Evolutionary conservation across 768 basidiomycete species (phyloP), one percentile per base, ranked within the genome.

Genomic region (Thelephora aurantiotincta): DNA sequence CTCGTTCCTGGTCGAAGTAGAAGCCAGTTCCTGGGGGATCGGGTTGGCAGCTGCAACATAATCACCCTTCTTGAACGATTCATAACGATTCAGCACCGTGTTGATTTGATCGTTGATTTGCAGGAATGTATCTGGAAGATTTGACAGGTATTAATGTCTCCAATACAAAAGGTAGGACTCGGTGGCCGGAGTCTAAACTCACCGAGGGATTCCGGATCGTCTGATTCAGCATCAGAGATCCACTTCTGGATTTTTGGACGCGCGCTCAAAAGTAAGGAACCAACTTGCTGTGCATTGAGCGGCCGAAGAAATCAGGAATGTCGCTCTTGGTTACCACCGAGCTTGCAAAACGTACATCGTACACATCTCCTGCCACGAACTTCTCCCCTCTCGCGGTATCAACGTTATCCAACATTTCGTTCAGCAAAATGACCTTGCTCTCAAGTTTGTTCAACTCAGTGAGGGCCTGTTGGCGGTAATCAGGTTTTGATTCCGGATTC

Each of bases 91-190:
- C 12, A 97, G 63, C 12, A 92, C 90, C 16, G 78, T 85, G 66
- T 99, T 99, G 64, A 99, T 92, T 57, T 96, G 87, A 63, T 99
- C 96, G 62, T 99, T 99, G 51, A 93, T 93, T 61, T 98, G 79
- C 14, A 99, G 69, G 61, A 96, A 84, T 2, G 90, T 90, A 51
- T 93, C 93, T 91, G 57, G 2, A 16, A 19, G n/a, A 12, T 9
- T 30, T 30, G 26, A 16, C 34, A 19, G 35, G 44, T 16, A 36
- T 43, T 16, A 13, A 16, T 18, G 30, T 30, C 38, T 41, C 38
- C 16, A 5, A 19, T 43, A 19, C 11, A 23, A 11, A 33, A 33
- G n/a, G 33, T 14, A 20, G 18, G 26, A 37, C 50, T 19, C 43
- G 41, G 26, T 9, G 9, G 4, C 9, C 47, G 48, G 22, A 41